Evolutionary conservation across 129 eudicot genomes (phyloP).

Genomic region (Apium graveolens): DNA sequence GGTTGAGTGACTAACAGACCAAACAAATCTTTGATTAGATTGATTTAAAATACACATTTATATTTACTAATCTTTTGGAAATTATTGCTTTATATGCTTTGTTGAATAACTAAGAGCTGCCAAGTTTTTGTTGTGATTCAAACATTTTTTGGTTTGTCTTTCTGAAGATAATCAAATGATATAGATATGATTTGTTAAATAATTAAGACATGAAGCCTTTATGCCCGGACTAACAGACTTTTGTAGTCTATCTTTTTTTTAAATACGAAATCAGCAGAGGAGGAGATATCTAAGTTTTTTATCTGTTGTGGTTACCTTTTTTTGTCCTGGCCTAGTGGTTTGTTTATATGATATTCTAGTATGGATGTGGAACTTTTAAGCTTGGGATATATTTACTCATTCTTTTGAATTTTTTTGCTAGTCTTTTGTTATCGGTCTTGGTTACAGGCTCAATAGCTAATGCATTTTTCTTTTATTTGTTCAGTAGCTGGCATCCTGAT

Average conservation of each 20-base stretch:
- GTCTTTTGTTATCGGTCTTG: not conserved
- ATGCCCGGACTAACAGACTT: not conserved
- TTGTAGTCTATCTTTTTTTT: not conserved
- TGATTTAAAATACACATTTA: not conserved
- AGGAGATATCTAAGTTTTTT: not conserved
- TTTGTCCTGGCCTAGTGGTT: not conserved
- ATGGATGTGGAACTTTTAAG: not conserved
- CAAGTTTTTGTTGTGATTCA: not conserved
- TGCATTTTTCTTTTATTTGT: not conserved
- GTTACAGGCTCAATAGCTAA: constrained; percentile 6
- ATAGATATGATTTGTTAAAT: not conserved
- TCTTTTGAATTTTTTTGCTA: not conserved
- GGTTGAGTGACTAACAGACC: not conserved
- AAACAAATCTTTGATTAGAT: not conserved
- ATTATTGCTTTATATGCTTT: not conserved
- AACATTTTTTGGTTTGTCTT: not conserved
- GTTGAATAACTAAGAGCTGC: not conserved
- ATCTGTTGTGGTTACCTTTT: not conserved
- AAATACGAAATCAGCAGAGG: not conserved
- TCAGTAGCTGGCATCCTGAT: constrained; percentile 5
- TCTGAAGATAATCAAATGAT: not conserved
- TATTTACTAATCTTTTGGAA: not conserved
- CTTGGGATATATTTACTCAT: not conserved
- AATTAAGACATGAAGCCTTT: not conserved
- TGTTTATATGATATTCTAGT: not conserved